Evolutionary conservation across 208 protist species (phyloP).

Genomic region (Crithidia sp.): DNA sequence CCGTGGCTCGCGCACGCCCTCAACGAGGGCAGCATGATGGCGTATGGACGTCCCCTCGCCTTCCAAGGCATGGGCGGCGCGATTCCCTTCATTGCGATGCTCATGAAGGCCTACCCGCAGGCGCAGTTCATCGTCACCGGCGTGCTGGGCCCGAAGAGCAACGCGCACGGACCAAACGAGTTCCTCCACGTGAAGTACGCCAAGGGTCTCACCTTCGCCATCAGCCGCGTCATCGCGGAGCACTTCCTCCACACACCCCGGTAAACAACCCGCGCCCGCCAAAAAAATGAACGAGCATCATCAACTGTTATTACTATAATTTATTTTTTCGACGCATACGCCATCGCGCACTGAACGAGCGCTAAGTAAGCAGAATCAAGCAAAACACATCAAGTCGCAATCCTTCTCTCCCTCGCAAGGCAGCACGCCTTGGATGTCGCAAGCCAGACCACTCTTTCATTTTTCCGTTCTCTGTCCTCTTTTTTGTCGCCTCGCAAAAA

Average conservation of each 20-base stretch:
- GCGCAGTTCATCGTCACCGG: slow-evolving; percentile 96
- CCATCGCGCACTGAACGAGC: no score
- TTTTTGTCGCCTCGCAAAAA: no score
- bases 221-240: slow-evolving; percentile 83
- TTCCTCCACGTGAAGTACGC: slow-evolving; percentile 92
- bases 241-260: slow-evolving; percentile 73
- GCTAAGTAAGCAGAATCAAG: no score
- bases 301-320: no score
- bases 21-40: slow-evolving; percentile 75
- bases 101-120: slow-evolving; percentile 86
- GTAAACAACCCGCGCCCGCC: no score
- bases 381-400: no score
- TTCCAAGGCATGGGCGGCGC: slow-evolving; percentile 88
- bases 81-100: slow-evolving; percentile 96
- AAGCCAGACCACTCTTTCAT: no score
- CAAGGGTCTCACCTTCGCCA: slow-evolving; percentile 88
- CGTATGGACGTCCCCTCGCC: slow-evolving; percentile 81
- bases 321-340: no score
- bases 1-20: slow-evolving; percentile 87
- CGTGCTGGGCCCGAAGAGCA: slow-evolving; percentile 90
- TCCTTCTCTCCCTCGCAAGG: no score
- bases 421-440: no score
- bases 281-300: no score
- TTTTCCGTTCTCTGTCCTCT: no score
- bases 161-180: slow-evolving; percentile 96